A percentile compares a stretch with the other conserved stretches of the same genome.
Conservation (phyloP, 192 early-diverging fungal genomes). For the Dissophora globulifera region DNA sequence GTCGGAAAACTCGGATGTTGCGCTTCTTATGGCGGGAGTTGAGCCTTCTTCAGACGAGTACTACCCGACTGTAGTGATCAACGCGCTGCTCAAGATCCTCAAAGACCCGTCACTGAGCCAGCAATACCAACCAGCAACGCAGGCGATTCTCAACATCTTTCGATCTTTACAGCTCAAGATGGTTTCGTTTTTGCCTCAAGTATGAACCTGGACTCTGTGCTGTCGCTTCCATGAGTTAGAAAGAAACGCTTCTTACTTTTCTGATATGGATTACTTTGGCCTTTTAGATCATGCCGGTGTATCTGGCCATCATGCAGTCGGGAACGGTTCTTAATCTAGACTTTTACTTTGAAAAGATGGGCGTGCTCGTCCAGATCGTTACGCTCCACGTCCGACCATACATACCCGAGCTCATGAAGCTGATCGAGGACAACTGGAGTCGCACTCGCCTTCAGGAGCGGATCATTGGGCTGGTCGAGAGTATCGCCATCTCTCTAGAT, state of each 20-base stretch:
- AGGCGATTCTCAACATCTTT: slow-evolving; percentile 95
- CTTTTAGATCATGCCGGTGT: slow-evolving; percentile 90
- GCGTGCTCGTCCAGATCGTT: slow-evolving; percentile 83
- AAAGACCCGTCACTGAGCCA: slow-evolving; percentile 81
- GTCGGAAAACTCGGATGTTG: slow-evolving; percentile 62
- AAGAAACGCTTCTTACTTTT: too few species aligned
- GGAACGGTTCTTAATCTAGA: slow-evolving; percentile 83
- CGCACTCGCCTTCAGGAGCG: slow-evolving; percentile 82
- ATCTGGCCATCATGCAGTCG: slow-evolving; percentile 84
- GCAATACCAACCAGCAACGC: slow-evolving; percentile 87
- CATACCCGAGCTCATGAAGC: slow-evolving; percentile 78
- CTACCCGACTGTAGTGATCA: slow-evolving; percentile 91
- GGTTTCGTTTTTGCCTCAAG: slow-evolving; percentile 86
- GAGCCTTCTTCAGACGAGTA: slow-evolving; percentile 89
- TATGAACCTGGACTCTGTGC: too few species aligned
- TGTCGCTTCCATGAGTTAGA: too few species aligned
- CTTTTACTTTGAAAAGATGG: slow-evolving; percentile 92
- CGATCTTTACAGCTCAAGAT: slow-evolving; percentile 86
- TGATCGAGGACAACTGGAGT: slow-evolving; percentile 84
- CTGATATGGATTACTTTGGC: too few species aligned
- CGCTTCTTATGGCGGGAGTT: slow-evolving; percentile 66
- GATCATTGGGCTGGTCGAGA: slow-evolving; percentile 86
- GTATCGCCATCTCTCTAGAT: slow-evolving; percentile 83
- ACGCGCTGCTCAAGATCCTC: slow-evolving; percentile 87
- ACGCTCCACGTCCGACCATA: slow-evolving; percentile 90